Evolutionary conservation across 1,284 basidiomycete species (phyloP).

Genomic region (Papiliotrema flavescens): DNA sequence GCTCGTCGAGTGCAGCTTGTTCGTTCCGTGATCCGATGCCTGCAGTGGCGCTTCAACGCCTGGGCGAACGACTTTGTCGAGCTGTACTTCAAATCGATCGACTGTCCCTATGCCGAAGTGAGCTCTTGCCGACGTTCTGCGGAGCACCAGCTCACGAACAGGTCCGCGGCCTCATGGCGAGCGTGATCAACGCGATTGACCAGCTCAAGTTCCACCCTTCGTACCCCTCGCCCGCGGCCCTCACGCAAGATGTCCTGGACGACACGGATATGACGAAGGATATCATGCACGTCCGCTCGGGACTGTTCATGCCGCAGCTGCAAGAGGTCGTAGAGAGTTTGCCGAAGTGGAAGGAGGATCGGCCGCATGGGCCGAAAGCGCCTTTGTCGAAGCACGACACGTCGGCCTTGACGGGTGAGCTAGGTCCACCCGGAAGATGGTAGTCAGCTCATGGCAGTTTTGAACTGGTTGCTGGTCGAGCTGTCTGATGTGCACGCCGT

Average conservation of each 20-base stretch:
- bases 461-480: slow-evolving; percentile 70
- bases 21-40: slow-evolving; percentile 60
- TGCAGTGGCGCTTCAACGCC: slow-evolving; percentile 72
- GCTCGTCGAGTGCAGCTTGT: slow-evolving; percentile 39
- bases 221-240: slow-evolving; percentile 62
- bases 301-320: slow-evolving; percentile 59
- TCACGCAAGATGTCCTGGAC: slow-evolving; percentile 61
- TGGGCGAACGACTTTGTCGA: slow-evolving; percentile 65
- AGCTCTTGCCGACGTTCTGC: slow-evolving; percentile 9
- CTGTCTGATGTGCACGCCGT: slow-evolving; percentile 71
- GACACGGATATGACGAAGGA: slow-evolving; percentile 58
- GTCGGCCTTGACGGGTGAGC: slow-evolving; percentile 57
- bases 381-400: slow-evolving; percentile 83
- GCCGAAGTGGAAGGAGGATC: slow-evolving; percentile 64
- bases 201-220: slow-evolving; percentile 68
- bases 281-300: slow-evolving; percentile 66
- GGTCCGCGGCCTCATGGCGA: slow-evolving; percentile 69
- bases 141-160: slow-evolving; percentile 32
- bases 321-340: slow-evolving; percentile 58
- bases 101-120: slow-evolving; percentile 81
- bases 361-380: slow-evolving; percentile 81
- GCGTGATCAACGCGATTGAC: slow-evolving; percentile 63
- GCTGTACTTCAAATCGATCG: slow-evolving; percentile 68
- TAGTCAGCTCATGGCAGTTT: slow-evolving; percentile 46
- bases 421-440: neutral